Evolutionary conservation across 192 early-diverging fungal species (phyloP), one percentile per base, ranked within the genome.

Genomic region (Pilobolus umbonatus): DNA sequence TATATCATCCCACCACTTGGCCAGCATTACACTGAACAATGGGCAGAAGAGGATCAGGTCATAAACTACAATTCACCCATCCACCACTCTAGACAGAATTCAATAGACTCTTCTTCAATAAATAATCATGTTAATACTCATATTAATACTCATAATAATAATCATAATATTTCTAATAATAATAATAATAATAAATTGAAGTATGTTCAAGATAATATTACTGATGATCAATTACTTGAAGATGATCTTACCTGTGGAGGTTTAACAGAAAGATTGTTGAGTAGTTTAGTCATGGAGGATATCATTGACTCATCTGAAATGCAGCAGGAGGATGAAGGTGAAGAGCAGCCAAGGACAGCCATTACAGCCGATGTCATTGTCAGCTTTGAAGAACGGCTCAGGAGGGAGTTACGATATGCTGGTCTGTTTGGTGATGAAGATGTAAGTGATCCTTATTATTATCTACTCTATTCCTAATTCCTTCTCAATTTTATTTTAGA

Each of bases 1-100:
- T 91, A 85, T 68, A 67, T 86, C 40, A 84, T 91, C 44, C 93
- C 96, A n/a, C 77, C 82, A 9, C 76, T 93, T 1, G 94, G 94
- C 10, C 79, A 73, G 26, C 81, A 83, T 57, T 96, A 93, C 59
- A 5, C 35, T 5, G 70, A 84, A 35, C 65, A 45, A n/a, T 85
- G 84, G 82, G 77, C 84, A 6, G 85, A 85, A 59, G 86, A 88
- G 65, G 82, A 87, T 28, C 71, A 82, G n/a, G 62, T 68, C 4
- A 62, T 82, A 15, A 69, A 79, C 0, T 52, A 52, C n/a, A 73
- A 62, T 39, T 32, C 55, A 12, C 72, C 67, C 29, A 64, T 55
- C 0, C 56, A 38, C 1, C 34, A n/a, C 17, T 60, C 57, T 26
- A 55, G 55, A 30, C 67, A 55, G 9, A 53, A 38, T 31, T 53